These are phyloP conservation scores for Heracleum sosnowskyi DNA, from an alignment of 129 eudicot genomes.

Conservation along the genomic window DNA sequence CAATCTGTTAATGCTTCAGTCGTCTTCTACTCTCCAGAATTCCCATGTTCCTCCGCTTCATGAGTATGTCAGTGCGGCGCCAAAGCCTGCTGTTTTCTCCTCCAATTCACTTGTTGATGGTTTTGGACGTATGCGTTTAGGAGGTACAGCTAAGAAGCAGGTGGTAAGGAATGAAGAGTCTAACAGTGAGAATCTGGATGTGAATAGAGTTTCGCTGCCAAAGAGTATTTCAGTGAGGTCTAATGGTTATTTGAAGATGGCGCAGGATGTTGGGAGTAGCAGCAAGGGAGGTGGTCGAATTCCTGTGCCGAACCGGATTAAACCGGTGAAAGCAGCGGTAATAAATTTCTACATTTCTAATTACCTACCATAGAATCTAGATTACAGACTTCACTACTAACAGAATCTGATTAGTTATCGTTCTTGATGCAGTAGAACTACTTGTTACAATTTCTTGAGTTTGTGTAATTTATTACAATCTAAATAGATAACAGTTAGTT, in stretches of 20 bases:
- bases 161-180: conserved; percentile 17
- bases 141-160: background rate
- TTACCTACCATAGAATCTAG: background rate
- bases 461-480: background rate
- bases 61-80: conserved; percentile 13
- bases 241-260: conserved; percentile 58
- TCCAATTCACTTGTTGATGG: conserved; percentile 20
- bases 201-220: conserved; percentile 59
- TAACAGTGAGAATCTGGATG: conserved; percentile 30
- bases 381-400: background rate
- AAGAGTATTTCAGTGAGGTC: conserved; percentile 91
- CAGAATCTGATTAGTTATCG: background rate
- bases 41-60: background rate
- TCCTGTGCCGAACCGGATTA: conserved; percentile 30
- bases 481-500: background rate
- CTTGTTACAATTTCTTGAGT: background rate
- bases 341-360: background rate
- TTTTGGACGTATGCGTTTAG: conserved; percentile 30
- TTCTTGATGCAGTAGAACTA: background rate
- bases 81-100: background rate
- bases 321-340: conserved; percentile 42
- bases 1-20: conserved; percentile 29
- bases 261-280: conserved; percentile 27
- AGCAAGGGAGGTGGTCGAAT: conserved; percentile 18
- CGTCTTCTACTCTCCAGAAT: conserved; percentile 23